Conservation (phyloP, 2,329 filamentous ascomycete genomes). For the Phaeoacremonium minimum region DNA sequence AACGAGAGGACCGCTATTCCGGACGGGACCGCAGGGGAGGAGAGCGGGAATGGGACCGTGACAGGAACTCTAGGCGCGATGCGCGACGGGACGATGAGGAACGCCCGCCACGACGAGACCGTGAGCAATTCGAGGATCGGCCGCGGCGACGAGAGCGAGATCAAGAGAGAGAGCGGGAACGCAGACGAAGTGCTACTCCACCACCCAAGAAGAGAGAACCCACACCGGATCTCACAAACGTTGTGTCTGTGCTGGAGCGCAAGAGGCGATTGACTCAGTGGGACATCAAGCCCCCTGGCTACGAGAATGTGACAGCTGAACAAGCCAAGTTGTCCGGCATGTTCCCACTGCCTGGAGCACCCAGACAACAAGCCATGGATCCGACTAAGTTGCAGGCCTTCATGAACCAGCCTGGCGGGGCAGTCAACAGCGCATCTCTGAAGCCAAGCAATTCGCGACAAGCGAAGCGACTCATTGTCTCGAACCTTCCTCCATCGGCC, state of each 20-base stretch:
- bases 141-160: conserved; percentile 38
- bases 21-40: conserved; percentile 43
- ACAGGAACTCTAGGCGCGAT: conserved; percentile 51
- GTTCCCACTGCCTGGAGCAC: conserved; percentile 96
- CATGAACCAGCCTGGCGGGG: conserved; percentile 80
- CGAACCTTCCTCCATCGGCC: conserved; percentile 71
- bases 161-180: conserved; percentile 51
- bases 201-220: conserved; percentile 89
- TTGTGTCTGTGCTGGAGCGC: conserved; percentile 76
- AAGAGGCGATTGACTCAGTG: conserved; percentile 95
- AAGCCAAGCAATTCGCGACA: conserved; percentile 93
- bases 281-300: conserved; percentile 98
- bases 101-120: conserved; percentile 38
- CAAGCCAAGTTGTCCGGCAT: conserved; percentile 98
- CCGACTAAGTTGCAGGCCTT: conserved; percentile 91
- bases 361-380: conserved; percentile 92
- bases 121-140: conserved; percentile 61
- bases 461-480: conserved; percentile 83
- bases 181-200: conserved; percentile 72
- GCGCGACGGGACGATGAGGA: conserved; percentile 66
- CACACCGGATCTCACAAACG: conserved; percentile 87
- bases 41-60: conserved; percentile 28
- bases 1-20: conserved; percentile 89
- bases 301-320: conserved; percentile 96
- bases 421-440: conserved; percentile 70